Evolutionary conservation across 2,329 filamentous ascomycete species (phyloP).

Genomic region (Beauveria varroae): DNA sequence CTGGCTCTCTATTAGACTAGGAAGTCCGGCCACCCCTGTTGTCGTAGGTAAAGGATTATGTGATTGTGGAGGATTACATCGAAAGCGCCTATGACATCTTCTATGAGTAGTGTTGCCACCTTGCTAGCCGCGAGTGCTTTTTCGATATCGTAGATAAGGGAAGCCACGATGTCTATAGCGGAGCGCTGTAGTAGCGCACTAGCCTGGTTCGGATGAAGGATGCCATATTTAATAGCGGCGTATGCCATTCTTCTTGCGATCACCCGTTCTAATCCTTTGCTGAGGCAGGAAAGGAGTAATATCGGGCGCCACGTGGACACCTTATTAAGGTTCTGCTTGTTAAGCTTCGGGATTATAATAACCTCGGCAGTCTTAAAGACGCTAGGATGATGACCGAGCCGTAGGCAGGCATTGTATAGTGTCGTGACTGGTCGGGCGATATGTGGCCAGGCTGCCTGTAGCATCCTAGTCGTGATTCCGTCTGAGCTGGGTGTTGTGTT

Average conservation of each 20-base stretch:
- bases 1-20: not conserved
- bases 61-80: slow-evolving; percentile 5
- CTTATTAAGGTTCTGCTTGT: slow-evolving; percentile 15
- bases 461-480: slow-evolving; percentile 5
- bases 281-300: slow-evolving; percentile 19
- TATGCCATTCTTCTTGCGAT: slow-evolving; percentile 17
- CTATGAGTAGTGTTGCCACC: slow-evolving; percentile 7
- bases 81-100: slow-evolving; percentile 10
- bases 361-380: slow-evolving; percentile 18
- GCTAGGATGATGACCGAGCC: slow-evolving; percentile 15
- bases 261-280: slow-evolving; percentile 22
- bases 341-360: slow-evolving; percentile 19
- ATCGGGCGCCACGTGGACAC: slow-evolving; percentile 17
- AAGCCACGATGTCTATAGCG: slow-evolving; percentile 14
- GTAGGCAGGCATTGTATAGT: slow-evolving; percentile 6
- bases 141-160: slow-evolving; percentile 17
- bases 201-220: slow-evolving; percentile 16
- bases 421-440: slow-evolving; percentile 3
- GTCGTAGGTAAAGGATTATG: not conserved
- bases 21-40: slow-evolving; percentile 6
- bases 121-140: slow-evolving; percentile 11
- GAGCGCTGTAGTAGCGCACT: slow-evolving; percentile 19
- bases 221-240: slow-evolving; percentile 15
- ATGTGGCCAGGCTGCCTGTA: not conserved
- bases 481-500: slow-evolving; percentile 1